A percentile compares a stretch with the other conserved stretches of the same genome.
These are phyloP conservation scores for Rugonectria rugulosa DNA, from an alignment of 2,329 filamentous ascomycete species.

Conservation along the genomic window DNA sequence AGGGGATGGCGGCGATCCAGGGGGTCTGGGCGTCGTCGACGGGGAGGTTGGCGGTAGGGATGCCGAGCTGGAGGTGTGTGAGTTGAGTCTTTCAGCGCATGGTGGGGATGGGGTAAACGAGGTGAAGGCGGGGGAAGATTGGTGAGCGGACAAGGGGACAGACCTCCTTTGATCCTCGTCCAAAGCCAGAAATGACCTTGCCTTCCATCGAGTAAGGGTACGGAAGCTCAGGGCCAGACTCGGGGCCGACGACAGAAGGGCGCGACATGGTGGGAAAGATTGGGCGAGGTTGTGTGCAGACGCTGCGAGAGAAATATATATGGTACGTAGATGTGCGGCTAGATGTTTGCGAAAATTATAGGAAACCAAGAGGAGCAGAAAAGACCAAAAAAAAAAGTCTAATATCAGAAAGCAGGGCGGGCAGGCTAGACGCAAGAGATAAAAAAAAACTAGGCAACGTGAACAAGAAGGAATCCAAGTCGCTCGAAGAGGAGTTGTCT, in stretches of 20 bases:
- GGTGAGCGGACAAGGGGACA: constrained; percentile 28
- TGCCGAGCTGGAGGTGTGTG: constrained; percentile 72
- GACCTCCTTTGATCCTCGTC: constrained; percentile 91
- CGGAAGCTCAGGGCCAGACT: constrained; percentile 76
- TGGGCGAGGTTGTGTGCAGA: neutral
- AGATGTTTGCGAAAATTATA: no score
- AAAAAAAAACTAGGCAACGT: no score
- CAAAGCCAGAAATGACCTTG: constrained; percentile 90
- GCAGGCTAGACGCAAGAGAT: no score
- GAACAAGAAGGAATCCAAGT: no score
- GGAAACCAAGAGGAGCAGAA: neutral
- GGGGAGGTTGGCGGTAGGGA: constrained; percentile 93
- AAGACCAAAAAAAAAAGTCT: neutral
- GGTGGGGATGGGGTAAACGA: neutral
- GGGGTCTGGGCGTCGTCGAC: constrained; percentile 68
- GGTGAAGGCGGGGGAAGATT: neutral
- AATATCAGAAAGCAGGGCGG: neutral
- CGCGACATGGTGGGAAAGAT: constrained; percentile 50
- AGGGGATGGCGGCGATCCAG: constrained; percentile 70
- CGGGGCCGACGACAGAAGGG: constrained; percentile 75
- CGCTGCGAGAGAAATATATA: neutral
- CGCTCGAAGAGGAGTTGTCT: no score
- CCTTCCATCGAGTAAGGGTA: constrained; percentile 87
- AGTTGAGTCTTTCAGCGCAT: neutral
- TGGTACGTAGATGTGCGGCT: no score